phyloP scores from a whole-genome alignment of 352 stramenopile genomes.

The Pythium vanterpoolii region DNA sequence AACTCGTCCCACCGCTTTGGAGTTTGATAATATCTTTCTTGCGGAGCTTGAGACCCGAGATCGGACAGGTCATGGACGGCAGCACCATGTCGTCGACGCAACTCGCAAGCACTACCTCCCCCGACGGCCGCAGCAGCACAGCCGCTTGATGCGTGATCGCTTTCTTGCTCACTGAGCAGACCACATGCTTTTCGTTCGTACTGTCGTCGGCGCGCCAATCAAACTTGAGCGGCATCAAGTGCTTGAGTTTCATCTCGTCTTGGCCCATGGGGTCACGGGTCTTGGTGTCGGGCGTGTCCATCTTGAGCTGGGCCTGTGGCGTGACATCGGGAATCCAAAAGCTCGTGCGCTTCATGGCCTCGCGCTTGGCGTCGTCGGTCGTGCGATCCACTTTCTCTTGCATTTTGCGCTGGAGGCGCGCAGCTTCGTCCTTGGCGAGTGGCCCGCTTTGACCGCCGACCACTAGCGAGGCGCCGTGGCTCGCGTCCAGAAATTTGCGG shows the following conservation, averaged over 20 bases:
- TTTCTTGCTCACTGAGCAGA: slow-evolving; percentile 82
- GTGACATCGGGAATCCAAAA: slow-evolving; percentile 88
- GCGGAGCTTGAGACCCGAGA: slow-evolving; percentile 78
- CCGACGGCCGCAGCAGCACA: slow-evolving; percentile 76
- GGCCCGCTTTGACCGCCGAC: no score
- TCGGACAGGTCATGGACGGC: slow-evolving; percentile 81
- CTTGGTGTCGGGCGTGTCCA: slow-evolving; percentile 64
- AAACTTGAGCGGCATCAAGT: slow-evolving; percentile 86
- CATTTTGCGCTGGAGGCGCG: slow-evolving; percentile 41
- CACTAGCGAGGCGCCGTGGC: slow-evolving; percentile 8
- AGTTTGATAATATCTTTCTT: slow-evolving; percentile 86
- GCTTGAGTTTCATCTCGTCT: slow-evolving; percentile 82
- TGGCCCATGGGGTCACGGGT: slow-evolving; percentile 83
- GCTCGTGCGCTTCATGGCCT: slow-evolving; percentile 78
- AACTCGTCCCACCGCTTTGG: slow-evolving; percentile 70
- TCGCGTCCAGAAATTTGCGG: slow-evolving; percentile 46
- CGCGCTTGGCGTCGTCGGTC: slow-evolving; percentile 65
- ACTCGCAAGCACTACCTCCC: slow-evolving; percentile 74
- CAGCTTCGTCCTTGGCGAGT: slow-evolving; percentile 8
- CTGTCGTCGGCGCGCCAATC: slow-evolving; percentile 45
- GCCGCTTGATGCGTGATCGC: slow-evolving; percentile 75
- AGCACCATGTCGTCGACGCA: slow-evolving; percentile 83
- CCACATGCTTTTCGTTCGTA: slow-evolving; percentile 37
- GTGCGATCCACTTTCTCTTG: slow-evolving; percentile 71
- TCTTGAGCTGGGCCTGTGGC: slow-evolving; percentile 41